Conservation (phyloP, 371 early-diverging fungal genomes). For the Mortierella sp. region DNA sequence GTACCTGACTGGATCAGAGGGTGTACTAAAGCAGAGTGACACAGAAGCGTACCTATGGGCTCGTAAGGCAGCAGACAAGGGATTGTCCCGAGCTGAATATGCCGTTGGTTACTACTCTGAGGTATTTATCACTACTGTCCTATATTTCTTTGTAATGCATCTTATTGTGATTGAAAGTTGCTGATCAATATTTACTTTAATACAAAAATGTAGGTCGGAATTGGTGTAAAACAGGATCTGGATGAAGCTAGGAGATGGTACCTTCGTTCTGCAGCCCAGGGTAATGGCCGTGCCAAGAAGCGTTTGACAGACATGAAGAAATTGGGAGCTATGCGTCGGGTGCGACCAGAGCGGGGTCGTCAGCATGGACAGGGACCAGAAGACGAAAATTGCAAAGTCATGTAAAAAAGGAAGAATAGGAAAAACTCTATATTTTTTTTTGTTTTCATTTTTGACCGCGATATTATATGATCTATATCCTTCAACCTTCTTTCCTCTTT, state of each 20-base stretch:
- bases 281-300: conserved; percentile 82
- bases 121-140: conserved; percentile 22
- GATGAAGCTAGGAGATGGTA: conserved; percentile 78
- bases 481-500: neutral
- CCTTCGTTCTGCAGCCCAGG: conserved; percentile 82
- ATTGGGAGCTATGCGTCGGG: conserved; percentile 60
- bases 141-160: neutral
- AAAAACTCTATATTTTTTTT: neutral
- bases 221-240: conserved; percentile 76
- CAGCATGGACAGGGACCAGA: conserved; percentile 33
- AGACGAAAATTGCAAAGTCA: conserved; percentile 51
- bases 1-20: conserved; percentile 87
- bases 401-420: conserved; percentile 14
- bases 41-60: conserved; percentile 92
- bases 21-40: conserved; percentile 83
- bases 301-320: conserved; percentile 76
- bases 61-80: conserved; percentile 87
- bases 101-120: conserved; percentile 91
- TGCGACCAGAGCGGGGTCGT: conserved; percentile 51
- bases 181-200: conserved; percentile 21
- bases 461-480: neutral
- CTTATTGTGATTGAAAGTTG: neutral
- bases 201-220: conserved; percentile 60
- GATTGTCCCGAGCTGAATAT: conserved; percentile 88
- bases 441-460: neutral